These are phyloP conservation scores for Verticillium zaregamsianum DNA, from an alignment of 2,329 filamentous ascomycete species.

Conservation along the genomic window DNA sequence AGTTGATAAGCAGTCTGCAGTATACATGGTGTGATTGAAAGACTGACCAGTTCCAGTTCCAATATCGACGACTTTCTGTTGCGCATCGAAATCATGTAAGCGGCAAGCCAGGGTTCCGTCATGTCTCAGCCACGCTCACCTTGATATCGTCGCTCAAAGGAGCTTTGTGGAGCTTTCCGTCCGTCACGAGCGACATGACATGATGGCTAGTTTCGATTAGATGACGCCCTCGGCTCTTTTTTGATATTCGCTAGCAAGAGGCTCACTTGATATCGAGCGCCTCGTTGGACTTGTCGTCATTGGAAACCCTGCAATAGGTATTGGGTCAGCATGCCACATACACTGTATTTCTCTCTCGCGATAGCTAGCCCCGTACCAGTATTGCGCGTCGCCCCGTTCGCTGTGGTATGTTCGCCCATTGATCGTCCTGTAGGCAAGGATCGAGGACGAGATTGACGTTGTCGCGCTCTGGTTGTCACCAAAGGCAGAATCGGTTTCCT, in stretches of 20 bases:
- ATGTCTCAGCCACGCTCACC: slow-evolving; percentile 18
- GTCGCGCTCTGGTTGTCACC: slow-evolving; percentile 3
- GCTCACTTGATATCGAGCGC: slow-evolving; percentile 21
- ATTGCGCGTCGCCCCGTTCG: slow-evolving; percentile 19
- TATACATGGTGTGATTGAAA: not conserved
- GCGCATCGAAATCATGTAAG: slow-evolving; percentile 15
- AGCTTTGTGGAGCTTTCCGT: slow-evolving; percentile 18
- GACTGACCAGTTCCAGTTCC: slow-evolving; percentile 13
- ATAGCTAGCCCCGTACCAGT: slow-evolving; percentile 14
- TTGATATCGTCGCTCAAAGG: slow-evolving; percentile 17
- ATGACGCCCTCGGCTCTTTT: too few species aligned
- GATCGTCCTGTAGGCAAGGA: slow-evolving; percentile 22
- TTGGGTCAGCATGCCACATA: too few species aligned
- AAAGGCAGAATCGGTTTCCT: slow-evolving; percentile 10
- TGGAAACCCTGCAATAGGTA: slow-evolving; percentile 7
- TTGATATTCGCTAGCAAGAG: too few species aligned
- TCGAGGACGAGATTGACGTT: slow-evolving; percentile 18
- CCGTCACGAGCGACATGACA: slow-evolving; percentile 15
- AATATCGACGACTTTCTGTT: slow-evolving; percentile 14
- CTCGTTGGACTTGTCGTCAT: slow-evolving; percentile 26
- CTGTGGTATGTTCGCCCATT: slow-evolving; percentile 25
- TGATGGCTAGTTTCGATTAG: slow-evolving; percentile 16
- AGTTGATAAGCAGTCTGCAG: not conserved
- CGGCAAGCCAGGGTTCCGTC: not conserved
- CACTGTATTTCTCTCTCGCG: not conserved